These are phyloP conservation scores for Trypanosoma lewisi DNA, from an alignment of 208 protist genomes.

Conservation along the genomic window DNA sequence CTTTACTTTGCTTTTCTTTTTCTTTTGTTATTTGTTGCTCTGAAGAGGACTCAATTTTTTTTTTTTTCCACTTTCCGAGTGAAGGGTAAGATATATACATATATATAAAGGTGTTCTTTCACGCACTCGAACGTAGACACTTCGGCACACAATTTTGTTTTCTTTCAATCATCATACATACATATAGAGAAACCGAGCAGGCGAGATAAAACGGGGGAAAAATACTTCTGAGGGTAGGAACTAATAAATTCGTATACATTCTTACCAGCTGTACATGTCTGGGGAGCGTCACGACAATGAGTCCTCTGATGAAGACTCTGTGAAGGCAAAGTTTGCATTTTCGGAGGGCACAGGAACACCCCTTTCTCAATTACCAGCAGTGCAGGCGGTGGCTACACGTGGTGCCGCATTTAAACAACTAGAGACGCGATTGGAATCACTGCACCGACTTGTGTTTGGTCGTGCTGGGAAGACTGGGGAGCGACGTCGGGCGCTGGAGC, in stretches of 20 bases:
- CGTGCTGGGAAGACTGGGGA: slow-evolving; percentile 41
- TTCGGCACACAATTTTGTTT: too few species aligned
- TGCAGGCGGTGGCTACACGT: slow-evolving; percentile 31
- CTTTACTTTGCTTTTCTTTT: slow-evolving; percentile 12
- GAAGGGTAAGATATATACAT: background rate
- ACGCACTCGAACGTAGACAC: too few species aligned
- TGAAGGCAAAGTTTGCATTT: slow-evolving; percentile 42
- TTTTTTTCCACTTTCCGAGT: background rate
- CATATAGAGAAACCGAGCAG: too few species aligned
- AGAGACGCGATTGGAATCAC: slow-evolving; percentile 56
- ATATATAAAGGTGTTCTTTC: slow-evolving; percentile 17
- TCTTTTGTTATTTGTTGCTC: slow-evolving; percentile 9
- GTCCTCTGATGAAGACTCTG: slow-evolving; percentile 15
- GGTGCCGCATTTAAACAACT: slow-evolving; percentile 34
- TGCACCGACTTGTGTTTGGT: slow-evolving; percentile 74
- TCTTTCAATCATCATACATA: slow-evolving; percentile 16
- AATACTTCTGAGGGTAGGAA: too few species aligned
- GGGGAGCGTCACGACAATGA: background rate
- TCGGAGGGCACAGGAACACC: slow-evolving; percentile 42
- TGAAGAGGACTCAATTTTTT: background rate
- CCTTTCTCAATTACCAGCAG: slow-evolving; percentile 51
- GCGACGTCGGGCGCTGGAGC: slow-evolving; percentile 45
- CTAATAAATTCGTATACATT: background rate
- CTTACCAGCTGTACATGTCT: background rate
- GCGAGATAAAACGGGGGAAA: too few species aligned